phyloP scores from a whole-genome alignment of 2,329 filamentous ascomycete species.

The Pestalotiopsis fici region DNA sequence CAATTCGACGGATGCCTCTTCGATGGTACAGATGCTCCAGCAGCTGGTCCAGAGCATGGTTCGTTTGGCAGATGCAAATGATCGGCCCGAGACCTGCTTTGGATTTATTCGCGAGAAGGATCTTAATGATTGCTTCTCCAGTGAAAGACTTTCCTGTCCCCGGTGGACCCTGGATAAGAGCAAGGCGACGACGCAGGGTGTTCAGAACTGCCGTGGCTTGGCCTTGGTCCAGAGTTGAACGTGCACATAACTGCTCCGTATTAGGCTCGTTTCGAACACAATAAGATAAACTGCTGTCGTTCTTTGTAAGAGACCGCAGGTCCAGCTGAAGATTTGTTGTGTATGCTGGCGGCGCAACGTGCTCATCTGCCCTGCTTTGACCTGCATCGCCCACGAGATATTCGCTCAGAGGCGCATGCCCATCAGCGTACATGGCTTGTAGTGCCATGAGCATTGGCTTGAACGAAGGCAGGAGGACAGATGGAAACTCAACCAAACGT shows the following conservation, averaged over 20 bases:
- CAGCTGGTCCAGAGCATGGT: slow-evolving; percentile 55
- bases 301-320: not conserved
- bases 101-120: slow-evolving; percentile 45
- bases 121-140: slow-evolving; percentile 58
- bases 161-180: slow-evolving; percentile 69
- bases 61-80: slow-evolving; percentile 53
- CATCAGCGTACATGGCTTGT: slow-evolving; percentile 47
- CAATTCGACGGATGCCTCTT: slow-evolving; percentile 46
- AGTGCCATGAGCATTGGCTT: slow-evolving; percentile 56
- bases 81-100: slow-evolving; percentile 47
- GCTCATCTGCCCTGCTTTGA: not conserved
- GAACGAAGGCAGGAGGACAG: slow-evolving; percentile 59
- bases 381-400: slow-evolving; percentile 37
- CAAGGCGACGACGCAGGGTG: slow-evolving; percentile 52
- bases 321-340: not conserved
- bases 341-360: slow-evolving; percentile 2
- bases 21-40: slow-evolving; percentile 57
- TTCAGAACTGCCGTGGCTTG: slow-evolving; percentile 54
- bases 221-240: slow-evolving; percentile 50
- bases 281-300: slow-evolving; percentile 18
- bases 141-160: slow-evolving; percentile 70
- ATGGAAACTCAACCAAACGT: slow-evolving; percentile 62
- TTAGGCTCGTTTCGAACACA: slow-evolving; percentile 16
- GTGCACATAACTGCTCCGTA: slow-evolving; percentile 23
- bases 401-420: slow-evolving; percentile 48